A percentile compares a stretch with the other conserved stretches of the same genome.
phyloP scores from a whole-genome alignment of 306 rosid species.

The Castanopsis chinensis region DNA sequence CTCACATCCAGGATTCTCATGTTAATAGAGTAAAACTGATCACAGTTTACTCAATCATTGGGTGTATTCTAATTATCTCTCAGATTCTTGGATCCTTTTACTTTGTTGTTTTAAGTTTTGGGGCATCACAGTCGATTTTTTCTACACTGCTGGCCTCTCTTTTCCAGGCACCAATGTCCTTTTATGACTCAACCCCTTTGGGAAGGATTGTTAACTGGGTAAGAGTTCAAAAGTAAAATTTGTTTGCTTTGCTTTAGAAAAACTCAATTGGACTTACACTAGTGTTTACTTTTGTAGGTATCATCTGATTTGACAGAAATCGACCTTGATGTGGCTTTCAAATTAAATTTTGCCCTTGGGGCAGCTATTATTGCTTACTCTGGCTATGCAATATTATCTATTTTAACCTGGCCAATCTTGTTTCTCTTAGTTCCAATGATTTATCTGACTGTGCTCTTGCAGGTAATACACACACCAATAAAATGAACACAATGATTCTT shows the following conservation, averaged over 20 bases:
- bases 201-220: slow-evolving; percentile 65
- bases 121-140: slow-evolving; percentile 39
- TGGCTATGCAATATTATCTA: slow-evolving; percentile 30
- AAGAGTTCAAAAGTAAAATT: slow-evolving; percentile 12
- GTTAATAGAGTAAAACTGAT: slow-evolving; percentile 24
- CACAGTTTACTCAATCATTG: slow-evolving; percentile 30
- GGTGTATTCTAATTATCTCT: slow-evolving; percentile 6
- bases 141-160: slow-evolving; percentile 44
- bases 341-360: not conserved
- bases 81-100: slow-evolving; percentile 27
- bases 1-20: slow-evolving; percentile 32
- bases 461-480: slow-evolving; percentile 34
- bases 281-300: slow-evolving; percentile 25
- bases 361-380: slow-evolving; percentile 16
- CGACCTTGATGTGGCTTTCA: slow-evolving; percentile 50
- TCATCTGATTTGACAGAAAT: slow-evolving; percentile 48
- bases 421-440: slow-evolving; percentile 30
- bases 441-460: slow-evolving; percentile 28
- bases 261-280: not conserved
- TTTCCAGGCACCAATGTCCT: slow-evolving; percentile 54
- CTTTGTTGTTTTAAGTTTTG: slow-evolving; percentile 25
- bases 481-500: not conserved
- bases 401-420: slow-evolving; percentile 41
- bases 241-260: not conserved
- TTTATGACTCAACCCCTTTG: slow-evolving; percentile 59